Conservation (phyloP, 2,329 filamentous ascomycete genomes). For the Aureobasidium melanogenum region DNA sequence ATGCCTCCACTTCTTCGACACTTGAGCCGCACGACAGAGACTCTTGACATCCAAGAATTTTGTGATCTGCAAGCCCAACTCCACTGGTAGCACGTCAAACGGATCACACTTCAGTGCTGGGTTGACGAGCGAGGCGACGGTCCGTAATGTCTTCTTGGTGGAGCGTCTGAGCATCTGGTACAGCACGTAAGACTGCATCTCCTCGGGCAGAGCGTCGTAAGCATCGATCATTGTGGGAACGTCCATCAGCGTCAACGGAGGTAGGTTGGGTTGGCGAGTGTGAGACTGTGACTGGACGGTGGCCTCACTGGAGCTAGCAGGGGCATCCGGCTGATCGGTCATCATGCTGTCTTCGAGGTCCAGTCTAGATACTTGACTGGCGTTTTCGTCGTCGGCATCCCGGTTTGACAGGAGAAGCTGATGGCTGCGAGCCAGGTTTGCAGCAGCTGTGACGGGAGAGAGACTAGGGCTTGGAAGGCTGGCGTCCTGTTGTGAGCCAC, state of each 20-base stretch:
- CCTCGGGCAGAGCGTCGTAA: slow-evolving; percentile 83
- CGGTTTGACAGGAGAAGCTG: slow-evolving; percentile 11
- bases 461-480: slow-evolving; percentile 91
- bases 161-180: slow-evolving; percentile 88
- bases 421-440: slow-evolving; percentile 41
- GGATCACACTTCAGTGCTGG: slow-evolving; percentile 94
- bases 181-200: slow-evolving; percentile 94
- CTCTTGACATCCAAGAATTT: slow-evolving; percentile 78
- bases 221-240: slow-evolving; percentile 79
- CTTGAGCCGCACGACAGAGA: slow-evolving; percentile 81
- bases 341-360: slow-evolving; percentile 23
- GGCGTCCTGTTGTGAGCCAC: slow-evolving; percentile 70
- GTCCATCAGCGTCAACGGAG: slow-evolving; percentile 49
- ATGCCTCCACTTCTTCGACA: slow-evolving; percentile 88
- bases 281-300: background rate
- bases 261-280: background rate
- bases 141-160: slow-evolving; percentile 76
- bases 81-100: slow-evolving; percentile 69
- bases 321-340: background rate
- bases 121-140: slow-evolving; percentile 85
- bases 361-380: slow-evolving; percentile 24
- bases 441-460: slow-evolving; percentile 78
- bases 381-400: slow-evolving; percentile 21
- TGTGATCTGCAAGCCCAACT: slow-evolving; percentile 80
- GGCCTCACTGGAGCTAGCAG: background rate